Evolutionary conservation across 805 yeast genomes (phyloP).

Genomic region (Metschnikowia lochheadii): DNA sequence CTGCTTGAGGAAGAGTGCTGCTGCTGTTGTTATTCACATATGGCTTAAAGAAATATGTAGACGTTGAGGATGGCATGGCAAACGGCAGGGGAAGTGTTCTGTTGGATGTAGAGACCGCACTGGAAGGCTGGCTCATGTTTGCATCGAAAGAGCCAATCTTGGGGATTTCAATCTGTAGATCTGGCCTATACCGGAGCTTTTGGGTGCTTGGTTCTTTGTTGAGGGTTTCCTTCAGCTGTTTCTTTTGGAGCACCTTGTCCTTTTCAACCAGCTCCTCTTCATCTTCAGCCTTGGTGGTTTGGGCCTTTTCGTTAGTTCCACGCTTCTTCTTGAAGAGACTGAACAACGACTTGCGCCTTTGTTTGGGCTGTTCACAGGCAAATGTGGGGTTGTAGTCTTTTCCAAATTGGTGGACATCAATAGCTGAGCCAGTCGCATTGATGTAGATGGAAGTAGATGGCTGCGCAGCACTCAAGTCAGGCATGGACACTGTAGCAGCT

Average conservation of each 20-base stretch:
- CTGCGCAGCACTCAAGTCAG: slow-evolving; percentile 10
- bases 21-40: slow-evolving; percentile 12
- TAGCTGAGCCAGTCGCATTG: slow-evolving; percentile 32
- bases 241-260: background rate
- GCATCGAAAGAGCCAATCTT: slow-evolving; percentile 9
- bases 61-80: slow-evolving; percentile 44
- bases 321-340: slow-evolving; percentile 29
- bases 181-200: slow-evolving; percentile 6
- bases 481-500: slow-evolving; percentile 14
- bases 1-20: slow-evolving; percentile 3
- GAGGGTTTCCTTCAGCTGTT: background rate
- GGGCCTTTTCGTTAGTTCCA: background rate
- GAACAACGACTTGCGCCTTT: slow-evolving; percentile 30
- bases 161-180: slow-evolving; percentile 16
- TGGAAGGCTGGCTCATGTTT: slow-evolving; percentile 11
- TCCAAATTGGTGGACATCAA: slow-evolving; percentile 40
- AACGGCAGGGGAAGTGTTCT: slow-evolving; percentile 34
- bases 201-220: background rate
- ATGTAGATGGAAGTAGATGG: slow-evolving; percentile 9
- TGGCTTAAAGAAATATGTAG: slow-evolving; percentile 38
- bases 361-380: background rate
- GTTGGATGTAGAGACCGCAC: slow-evolving; percentile 15
- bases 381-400: slow-evolving; percentile 37
- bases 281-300: background rate
- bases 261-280: background rate